phyloP scores from a whole-genome alignment of 108 stramenopile genomes.

The Nannochloropsis gaditana region DNA sequence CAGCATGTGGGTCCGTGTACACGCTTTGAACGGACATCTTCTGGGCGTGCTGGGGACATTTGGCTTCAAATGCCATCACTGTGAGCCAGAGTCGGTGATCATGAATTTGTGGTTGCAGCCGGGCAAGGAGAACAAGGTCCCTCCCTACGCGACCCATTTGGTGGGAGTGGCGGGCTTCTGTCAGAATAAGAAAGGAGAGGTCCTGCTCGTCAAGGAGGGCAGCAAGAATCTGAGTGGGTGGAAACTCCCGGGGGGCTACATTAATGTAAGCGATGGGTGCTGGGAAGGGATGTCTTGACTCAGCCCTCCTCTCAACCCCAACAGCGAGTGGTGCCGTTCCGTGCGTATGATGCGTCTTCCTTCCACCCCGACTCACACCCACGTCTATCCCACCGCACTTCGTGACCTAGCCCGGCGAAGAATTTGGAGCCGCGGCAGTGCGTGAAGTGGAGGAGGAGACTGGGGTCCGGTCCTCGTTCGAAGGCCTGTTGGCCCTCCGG shows the following conservation, averaged over 20 bases:
- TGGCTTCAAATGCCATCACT: constrained; percentile 5
- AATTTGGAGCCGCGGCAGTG: constrained; percentile 38
- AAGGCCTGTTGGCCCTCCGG: constrained; percentile 35
- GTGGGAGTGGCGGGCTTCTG: constrained; percentile 37
- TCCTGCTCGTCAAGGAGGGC: not conserved
- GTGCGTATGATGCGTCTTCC: not conserved
- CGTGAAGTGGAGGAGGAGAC: constrained; percentile 47
- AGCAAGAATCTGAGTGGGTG: not conserved
- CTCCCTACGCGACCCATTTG: constrained; percentile 42
- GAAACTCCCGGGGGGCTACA: constrained; percentile 19
- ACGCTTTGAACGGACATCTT: constrained; percentile 9
- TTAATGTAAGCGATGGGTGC: not conserved
- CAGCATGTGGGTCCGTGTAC: not conserved
- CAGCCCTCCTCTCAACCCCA: not conserved
- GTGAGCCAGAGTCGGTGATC: not conserved
- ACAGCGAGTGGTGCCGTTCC: not conserved
- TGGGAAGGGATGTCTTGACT: not conserved
- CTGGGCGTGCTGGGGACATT: not conserved
- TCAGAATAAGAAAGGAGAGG: constrained; percentile 4
- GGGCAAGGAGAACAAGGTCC: constrained; percentile 23
- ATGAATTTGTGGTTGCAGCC: constrained; percentile 10
- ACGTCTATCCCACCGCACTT: not conserved
- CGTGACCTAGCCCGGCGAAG: constrained; percentile 32
- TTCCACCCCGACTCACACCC: not conserved
- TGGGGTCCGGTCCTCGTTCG: constrained; percentile 32